Conservation (phyloP, 805 yeast genomes). For the Maudiozyma barnettii region DNA sequence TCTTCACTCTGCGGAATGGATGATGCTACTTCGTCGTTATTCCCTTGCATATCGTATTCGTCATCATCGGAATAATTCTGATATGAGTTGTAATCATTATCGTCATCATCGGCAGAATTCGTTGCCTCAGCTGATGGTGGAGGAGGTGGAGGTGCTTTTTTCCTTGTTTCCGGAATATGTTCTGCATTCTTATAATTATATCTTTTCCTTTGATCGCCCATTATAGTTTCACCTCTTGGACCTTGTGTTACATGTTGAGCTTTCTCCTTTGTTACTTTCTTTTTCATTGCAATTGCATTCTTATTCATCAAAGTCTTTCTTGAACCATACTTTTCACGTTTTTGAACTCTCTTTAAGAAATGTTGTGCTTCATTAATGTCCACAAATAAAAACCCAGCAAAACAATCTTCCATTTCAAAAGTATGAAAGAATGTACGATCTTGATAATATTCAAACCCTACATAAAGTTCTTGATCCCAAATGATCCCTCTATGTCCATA, state of each 20-base stretch:
- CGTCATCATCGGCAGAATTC: conserved; percentile 5
- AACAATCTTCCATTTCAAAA: conserved; percentile 86
- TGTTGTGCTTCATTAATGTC: conserved; percentile 82
- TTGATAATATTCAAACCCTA: conserved; percentile 81
- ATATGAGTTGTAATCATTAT: conserved; percentile 1
- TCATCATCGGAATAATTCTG: neutral
- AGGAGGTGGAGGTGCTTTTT: conserved; percentile 38
- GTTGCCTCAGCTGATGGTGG: conserved; percentile 28
- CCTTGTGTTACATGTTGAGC: conserved; percentile 59
- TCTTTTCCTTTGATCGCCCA: conserved; percentile 25
- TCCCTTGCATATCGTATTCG: too few relatives aligned
- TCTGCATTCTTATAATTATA: conserved; percentile 22
- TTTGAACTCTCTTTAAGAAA: conserved; percentile 66
- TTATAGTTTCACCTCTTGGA: conserved; percentile 34
- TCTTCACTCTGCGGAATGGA: conserved; percentile 2
- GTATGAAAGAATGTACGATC: conserved; percentile 92
- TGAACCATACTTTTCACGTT: conserved; percentile 74
- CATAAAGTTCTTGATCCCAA: conserved; percentile 95
- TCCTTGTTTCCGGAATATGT: conserved; percentile 26
- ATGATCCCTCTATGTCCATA: conserved; percentile 74
- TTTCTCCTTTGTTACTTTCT: conserved; percentile 44
- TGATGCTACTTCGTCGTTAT: conserved; percentile 6
- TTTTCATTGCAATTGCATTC: conserved; percentile 75
- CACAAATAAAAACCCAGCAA: conserved; percentile 79
- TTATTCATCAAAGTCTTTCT: conserved; percentile 79